These are phyloP conservation scores for Sclerotinia minor DNA, from an alignment of 2,329 filamentous ascomycete genomes.

Conservation along the genomic window DNA sequence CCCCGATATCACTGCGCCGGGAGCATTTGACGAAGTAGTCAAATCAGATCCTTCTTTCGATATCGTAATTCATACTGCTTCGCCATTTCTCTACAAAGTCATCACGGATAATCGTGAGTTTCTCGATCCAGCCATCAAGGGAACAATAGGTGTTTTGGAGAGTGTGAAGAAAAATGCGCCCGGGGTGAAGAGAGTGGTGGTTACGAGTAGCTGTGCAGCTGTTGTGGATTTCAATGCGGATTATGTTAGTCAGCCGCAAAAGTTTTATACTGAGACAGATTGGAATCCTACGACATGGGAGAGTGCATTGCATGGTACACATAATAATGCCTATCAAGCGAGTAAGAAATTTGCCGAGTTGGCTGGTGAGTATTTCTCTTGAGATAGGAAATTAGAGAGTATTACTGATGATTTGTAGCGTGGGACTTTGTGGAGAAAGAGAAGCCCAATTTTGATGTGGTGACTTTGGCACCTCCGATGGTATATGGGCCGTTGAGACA, in stretches of 20 bases:
- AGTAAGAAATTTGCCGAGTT: conserved; percentile 66
- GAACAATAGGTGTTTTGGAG: conserved; percentile 68
- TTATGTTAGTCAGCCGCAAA: conserved; percentile 12
- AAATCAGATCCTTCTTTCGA: conserved; percentile 57
- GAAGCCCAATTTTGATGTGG: conserved; percentile 56
- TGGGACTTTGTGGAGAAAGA: conserved; percentile 61
- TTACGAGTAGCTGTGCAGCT: conserved; percentile 46
- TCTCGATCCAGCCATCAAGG: conserved; percentile 56
- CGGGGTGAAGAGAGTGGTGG: conserved; percentile 68
- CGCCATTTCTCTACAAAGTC: conserved; percentile 47
- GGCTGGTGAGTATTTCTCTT: conserved; percentile 42
- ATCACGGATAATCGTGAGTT: conserved; percentile 43
- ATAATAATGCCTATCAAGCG: conserved; percentile 50
- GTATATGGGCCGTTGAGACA: conserved; percentile 63
- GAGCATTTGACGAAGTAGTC: conserved; percentile 64
- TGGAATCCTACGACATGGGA: conserved; percentile 57
- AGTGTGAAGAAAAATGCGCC: conserved; percentile 62
- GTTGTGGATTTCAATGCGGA: conserved; percentile 36
- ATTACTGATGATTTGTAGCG: conserved; percentile 42
- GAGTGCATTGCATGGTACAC: conserved; percentile 36
- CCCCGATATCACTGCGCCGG: conserved; percentile 65
- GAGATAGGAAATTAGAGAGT: neutral
- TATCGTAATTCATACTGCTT: conserved; percentile 69
- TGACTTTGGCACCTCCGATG: conserved; percentile 60
- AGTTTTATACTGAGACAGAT: conserved; percentile 50